Percentiles rank a stretch among this genome's conserved stretches.
Conservation (phyloP, 768 basidiomycete species). For the Glaciozyma antarctica region DNA sequence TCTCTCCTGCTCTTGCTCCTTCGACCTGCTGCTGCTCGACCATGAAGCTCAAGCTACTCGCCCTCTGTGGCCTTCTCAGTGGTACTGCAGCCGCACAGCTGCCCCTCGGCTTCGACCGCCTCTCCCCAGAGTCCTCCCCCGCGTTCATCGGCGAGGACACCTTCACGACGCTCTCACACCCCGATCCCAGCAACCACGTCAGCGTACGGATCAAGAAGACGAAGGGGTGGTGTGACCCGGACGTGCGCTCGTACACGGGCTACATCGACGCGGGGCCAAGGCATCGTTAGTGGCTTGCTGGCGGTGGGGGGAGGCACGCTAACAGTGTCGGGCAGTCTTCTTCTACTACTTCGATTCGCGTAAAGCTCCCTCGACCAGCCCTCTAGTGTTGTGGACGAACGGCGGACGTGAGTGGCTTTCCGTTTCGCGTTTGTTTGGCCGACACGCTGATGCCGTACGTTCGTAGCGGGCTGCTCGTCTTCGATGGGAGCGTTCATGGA, state of each 20-base stretch:
- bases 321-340: not conserved
- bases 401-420: slow-evolving; percentile 2
- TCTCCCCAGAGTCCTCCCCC: not conserved
- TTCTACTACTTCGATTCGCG: slow-evolving; percentile 14
- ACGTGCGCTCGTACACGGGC: not conserved
- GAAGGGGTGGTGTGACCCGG: not conserved
- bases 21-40: no score
- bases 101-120: not conserved
- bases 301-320: not conserved
- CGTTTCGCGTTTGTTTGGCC: not conserved
- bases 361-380: slow-evolving; percentile 8
- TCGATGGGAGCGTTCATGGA: slow-evolving; percentile 80
- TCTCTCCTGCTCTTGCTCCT: no score
- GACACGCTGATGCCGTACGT: not conserved
- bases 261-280: slow-evolving; percentile 2
- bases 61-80: no score
- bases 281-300: not conserved
- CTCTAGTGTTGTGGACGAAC: slow-evolving; percentile 19
- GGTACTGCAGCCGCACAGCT: not conserved
- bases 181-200: not conserved
- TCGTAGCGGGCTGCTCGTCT: slow-evolving; percentile 34
- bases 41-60: no score
- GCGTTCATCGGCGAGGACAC: not conserved
- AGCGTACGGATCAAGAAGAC: slow-evolving; percentile 10
- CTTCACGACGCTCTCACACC: slow-evolving; percentile 7